These are phyloP conservation scores for Microcyclospora tardicrescens DNA, from an alignment of 2,329 filamentous ascomycete species.

Conservation along the genomic window DNA sequence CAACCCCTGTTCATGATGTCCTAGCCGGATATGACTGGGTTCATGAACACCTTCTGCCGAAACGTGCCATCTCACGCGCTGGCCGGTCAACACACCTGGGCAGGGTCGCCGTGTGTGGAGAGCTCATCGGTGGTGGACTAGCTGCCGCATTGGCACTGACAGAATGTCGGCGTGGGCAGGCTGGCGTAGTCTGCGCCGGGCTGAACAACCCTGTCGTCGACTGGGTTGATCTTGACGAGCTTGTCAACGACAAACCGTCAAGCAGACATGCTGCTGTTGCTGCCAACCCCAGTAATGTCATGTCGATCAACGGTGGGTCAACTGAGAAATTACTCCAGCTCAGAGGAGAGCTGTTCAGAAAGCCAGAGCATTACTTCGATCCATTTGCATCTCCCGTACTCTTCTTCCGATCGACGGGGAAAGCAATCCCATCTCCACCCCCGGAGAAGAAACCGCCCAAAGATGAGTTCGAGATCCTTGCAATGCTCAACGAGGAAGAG, in stretches of 20 bases:
- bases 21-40: constrained; percentile 37
- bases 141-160: constrained; percentile 38
- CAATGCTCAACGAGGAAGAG: constrained; percentile 17
- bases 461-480: constrained; percentile 22
- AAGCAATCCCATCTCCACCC: constrained; percentile 12
- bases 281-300: constrained; percentile 1
- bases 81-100: constrained; percentile 18
- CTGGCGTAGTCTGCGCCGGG: constrained; percentile 32
- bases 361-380: constrained; percentile 33
- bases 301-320: not conserved
- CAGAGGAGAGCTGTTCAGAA: constrained; percentile 28
- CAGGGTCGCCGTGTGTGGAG: constrained; percentile 33
- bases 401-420: constrained; percentile 36
- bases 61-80: constrained; percentile 12
- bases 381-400: constrained; percentile 38
- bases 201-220: constrained; percentile 36
- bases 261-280: not conserved
- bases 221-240: constrained; percentile 26
- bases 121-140: constrained; percentile 35
- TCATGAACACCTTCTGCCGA: constrained; percentile 24
- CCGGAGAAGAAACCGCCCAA: constrained; percentile 5
- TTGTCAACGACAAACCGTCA: constrained; percentile 16
- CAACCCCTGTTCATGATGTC: constrained; percentile 36
- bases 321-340: constrained; percentile 12
- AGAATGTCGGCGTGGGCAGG: constrained; percentile 31